These are phyloP conservation scores for Cladosporium phlei DNA, from an alignment of 2,329 filamentous ascomycete species.

Conservation along the genomic window DNA sequence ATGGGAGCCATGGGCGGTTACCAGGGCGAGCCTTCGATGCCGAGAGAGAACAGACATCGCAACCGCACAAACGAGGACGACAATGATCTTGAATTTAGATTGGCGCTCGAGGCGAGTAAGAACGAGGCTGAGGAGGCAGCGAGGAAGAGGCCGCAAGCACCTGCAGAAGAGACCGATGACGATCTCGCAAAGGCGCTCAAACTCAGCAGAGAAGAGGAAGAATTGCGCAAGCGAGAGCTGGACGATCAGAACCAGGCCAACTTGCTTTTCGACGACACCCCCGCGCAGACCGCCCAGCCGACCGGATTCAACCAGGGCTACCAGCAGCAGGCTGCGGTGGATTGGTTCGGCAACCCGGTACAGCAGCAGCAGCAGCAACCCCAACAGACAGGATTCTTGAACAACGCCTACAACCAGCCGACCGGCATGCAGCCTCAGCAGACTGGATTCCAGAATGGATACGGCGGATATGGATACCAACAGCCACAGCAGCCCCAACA, in stretches of 20 bases:
- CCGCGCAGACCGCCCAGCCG: constrained; percentile 60
- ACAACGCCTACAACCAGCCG: constrained; percentile 68
- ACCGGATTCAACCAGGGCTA: constrained; percentile 97
- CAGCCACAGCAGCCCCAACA: constrained; percentile 58
- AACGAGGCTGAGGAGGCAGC: constrained; percentile 87
- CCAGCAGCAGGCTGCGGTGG: constrained; percentile 91
- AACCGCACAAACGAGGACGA: constrained; percentile 59
- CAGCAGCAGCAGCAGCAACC: constrained; percentile 54
- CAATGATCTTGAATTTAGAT: constrained; percentile 75
- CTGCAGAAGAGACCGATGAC: constrained; percentile 63
- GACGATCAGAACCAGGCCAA: constrained; percentile 74
- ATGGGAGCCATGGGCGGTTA: constrained; percentile 49
- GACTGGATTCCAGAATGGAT: constrained; percentile 66
- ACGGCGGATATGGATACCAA: constrained; percentile 55
- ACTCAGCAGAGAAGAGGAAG: constrained; percentile 91
- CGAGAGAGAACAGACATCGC: constrained; percentile 34
- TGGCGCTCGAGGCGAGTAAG: constrained; percentile 93
- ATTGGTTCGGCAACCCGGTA: constrained; percentile 95
- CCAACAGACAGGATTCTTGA: constrained; percentile 59
- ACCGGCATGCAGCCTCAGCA: constrained; percentile 64
- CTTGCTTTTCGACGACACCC: constrained; percentile 80
- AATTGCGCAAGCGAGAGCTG: constrained; percentile 75
- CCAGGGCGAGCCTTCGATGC: constrained; percentile 34
- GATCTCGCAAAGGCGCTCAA: constrained; percentile 93
- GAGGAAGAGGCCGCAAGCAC: constrained; percentile 60